Conservation (phyloP, 179 eudicot genomes). For the Camellia oleifera region DNA sequence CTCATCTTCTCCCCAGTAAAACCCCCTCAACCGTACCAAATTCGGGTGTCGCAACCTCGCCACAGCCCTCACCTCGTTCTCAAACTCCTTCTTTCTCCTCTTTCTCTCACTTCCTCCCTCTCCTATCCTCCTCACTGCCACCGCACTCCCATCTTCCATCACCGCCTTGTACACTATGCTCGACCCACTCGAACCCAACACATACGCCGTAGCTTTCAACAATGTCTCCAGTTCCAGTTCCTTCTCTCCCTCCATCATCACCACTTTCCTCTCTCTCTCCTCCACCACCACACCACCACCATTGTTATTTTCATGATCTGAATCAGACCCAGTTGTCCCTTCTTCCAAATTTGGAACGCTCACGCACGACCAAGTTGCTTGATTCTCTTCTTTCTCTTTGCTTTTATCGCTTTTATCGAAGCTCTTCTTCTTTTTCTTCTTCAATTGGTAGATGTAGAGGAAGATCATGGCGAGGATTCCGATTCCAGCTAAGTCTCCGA, state of each 20-base stretch:
- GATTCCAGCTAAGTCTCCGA: slow-evolving; percentile 74
- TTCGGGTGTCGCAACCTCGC: slow-evolving; percentile 75
- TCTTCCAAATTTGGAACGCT: slow-evolving; percentile 17
- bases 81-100: slow-evolving; percentile 58
- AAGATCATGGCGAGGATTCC: slow-evolving; percentile 48
- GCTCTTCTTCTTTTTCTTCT: slow-evolving; percentile 26
- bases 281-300: background rate
- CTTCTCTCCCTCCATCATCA: slow-evolving; percentile 92
- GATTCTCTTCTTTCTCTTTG: slow-evolving; percentile 11
- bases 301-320: slow-evolving; percentile 16
- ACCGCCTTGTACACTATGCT: slow-evolving; percentile 94
- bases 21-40: slow-evolving; percentile 72
- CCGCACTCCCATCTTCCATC: slow-evolving; percentile 57
- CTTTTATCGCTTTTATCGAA: slow-evolving; percentile 5
- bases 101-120: slow-evolving; percentile 46
- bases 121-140: slow-evolving; percentile 82
- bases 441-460: slow-evolving; percentile 48
- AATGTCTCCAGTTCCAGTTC: slow-evolving; percentile 73
- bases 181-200: slow-evolving; percentile 74
- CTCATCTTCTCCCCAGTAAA: slow-evolving; percentile 86
- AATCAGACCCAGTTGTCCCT: slow-evolving; percentile 32
- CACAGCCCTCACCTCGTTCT: slow-evolving; percentile 52
- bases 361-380: slow-evolving; percentile 25
- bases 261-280: slow-evolving; percentile 29
- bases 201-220: slow-evolving; percentile 84